phyloP scores from a whole-genome alignment of 2,329 filamentous ascomycete species.

The Diaporthe humulicola region DNA sequence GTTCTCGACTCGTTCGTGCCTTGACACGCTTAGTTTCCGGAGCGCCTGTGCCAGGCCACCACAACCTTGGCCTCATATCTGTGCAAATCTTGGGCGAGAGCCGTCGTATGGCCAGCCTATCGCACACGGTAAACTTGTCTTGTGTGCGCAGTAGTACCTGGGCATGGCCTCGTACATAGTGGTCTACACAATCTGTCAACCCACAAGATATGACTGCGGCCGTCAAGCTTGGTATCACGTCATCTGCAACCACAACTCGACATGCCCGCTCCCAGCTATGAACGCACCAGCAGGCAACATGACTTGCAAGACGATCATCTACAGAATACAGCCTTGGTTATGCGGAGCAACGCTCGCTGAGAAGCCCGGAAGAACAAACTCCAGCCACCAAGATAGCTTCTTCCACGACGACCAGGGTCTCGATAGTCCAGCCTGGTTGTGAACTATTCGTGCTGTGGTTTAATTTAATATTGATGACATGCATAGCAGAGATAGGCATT shows the following conservation, averaged over 20 bases:
- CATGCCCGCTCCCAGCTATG: background rate
- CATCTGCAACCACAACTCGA: slow-evolving; percentile 2
- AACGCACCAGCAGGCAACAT: background rate
- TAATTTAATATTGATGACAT: slow-evolving; percentile 30
- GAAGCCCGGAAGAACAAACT: slow-evolving; percentile 23
- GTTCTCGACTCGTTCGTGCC: background rate
- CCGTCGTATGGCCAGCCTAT: slow-evolving; percentile 3
- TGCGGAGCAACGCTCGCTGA: background rate
- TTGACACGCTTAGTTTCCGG: background rate
- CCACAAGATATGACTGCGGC: background rate
- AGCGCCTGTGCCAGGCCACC: background rate
- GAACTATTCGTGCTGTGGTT: background rate
- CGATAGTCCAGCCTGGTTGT: background rate
- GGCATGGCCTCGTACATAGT: background rate
- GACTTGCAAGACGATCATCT: too few relatives aligned
- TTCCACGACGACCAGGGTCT: background rate
- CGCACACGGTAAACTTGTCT: background rate
- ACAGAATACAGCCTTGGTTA: background rate
- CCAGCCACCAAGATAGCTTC: background rate
- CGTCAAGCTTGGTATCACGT: slow-evolving; percentile 3
- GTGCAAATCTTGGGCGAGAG: background rate
- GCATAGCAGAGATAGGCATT: slow-evolving; percentile 14
- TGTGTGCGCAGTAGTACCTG: background rate
- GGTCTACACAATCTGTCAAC: background rate
- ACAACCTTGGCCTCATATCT: background rate